Evolutionary conservation across 371 early-diverging fungal genomes (phyloP), one percentile per base, ranked within the genome.

Genomic region (Rhizomucor pusillus): DNA sequence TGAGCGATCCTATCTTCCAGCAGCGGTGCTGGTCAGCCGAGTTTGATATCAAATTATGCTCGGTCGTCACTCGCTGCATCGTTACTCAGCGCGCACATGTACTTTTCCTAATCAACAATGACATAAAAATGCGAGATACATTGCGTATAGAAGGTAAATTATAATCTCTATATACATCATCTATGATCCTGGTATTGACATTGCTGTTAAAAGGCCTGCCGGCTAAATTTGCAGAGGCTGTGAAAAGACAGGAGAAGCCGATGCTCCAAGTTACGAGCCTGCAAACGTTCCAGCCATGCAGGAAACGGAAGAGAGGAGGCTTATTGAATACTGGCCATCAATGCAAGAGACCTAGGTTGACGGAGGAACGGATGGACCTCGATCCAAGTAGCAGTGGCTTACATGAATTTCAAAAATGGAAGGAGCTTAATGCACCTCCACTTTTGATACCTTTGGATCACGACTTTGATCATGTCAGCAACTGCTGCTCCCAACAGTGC

Each of bases 401-500:
- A 41, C 12, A 11, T 41, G 11, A 41, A 19, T 41, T 3, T 19
- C 41, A 5, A 41, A 41, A 41, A 5, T 14, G 16, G 19, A n/a
- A n/a, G n/a, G n/a, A n/a, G n/a, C n/a, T n/a, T n/a, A n/a, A n/a
- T n/a, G n/a, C n/a, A n/a, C n/a, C n/a, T n/a, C n/a, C n/a, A n/a
- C n/a, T n/a, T n/a, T n/a, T n/a, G n/a, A n/a, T n/a, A n/a, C n/a
- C n/a, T n/a, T n/a, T n/a, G n/a, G n/a, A n/a, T n/a, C n/a, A n/a
- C n/a, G n/a, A 41, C 41, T 41, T 14, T 41, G 12, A 5, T 14
- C 41, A 41, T 41, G 19, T 41, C 41, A 12, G 25, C 25, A 29
- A 34, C n/a, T n/a, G 25, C 24, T 48, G 48, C 34, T 24, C 68
- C 67, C 33, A 71, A 64, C 50, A 55, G 53, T 52, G 75, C 75